phyloP scores from a whole-genome alignment of 441 rosid genomes.

The Iberis amara region DNA sequence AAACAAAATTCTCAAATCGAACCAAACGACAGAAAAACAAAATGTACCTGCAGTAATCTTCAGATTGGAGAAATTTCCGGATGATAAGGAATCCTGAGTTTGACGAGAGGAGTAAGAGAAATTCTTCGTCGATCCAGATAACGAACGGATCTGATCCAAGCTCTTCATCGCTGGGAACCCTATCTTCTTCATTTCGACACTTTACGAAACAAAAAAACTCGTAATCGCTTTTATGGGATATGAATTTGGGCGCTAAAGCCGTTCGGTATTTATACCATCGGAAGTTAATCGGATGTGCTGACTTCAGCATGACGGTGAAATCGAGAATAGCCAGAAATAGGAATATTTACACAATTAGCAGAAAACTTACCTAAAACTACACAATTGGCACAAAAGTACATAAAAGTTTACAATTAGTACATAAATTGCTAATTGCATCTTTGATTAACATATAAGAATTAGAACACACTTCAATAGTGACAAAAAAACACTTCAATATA shows the following conservation, averaged over 20 bases:
- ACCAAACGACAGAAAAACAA: not conserved
- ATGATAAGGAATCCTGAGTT: conserved; percentile 44
- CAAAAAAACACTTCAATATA: too few relatives aligned
- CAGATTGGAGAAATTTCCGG: conserved; percentile 68
- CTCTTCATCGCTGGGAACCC: conserved; percentile 66
- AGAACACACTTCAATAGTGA: too few relatives aligned
- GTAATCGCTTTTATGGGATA: not conserved
- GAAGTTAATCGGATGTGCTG: conserved; percentile 7
- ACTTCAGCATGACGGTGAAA: not conserved
- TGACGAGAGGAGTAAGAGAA: conserved; percentile 48
- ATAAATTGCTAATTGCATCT: too few relatives aligned
- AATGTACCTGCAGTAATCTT: conserved; percentile 72
- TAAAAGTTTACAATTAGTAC: not conserved
- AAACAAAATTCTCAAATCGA: not conserved
- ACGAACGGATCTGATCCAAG: conserved; percentile 51
- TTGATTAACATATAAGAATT: too few relatives aligned
- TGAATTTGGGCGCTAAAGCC: conserved; percentile 9
- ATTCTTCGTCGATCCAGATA: conserved; percentile 43
- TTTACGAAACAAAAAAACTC: conserved; percentile 1
- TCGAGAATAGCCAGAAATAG: not conserved
- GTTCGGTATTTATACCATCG: conserved; percentile 1
- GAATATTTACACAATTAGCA: not conserved
- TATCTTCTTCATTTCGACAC: conserved; percentile 59
- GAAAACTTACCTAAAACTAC: not conserved
- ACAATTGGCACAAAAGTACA: not conserved